Evolutionary conservation across 2,329 filamentous ascomycete genomes (phyloP).

Genomic region (Neocucurbitaria cava): DNA sequence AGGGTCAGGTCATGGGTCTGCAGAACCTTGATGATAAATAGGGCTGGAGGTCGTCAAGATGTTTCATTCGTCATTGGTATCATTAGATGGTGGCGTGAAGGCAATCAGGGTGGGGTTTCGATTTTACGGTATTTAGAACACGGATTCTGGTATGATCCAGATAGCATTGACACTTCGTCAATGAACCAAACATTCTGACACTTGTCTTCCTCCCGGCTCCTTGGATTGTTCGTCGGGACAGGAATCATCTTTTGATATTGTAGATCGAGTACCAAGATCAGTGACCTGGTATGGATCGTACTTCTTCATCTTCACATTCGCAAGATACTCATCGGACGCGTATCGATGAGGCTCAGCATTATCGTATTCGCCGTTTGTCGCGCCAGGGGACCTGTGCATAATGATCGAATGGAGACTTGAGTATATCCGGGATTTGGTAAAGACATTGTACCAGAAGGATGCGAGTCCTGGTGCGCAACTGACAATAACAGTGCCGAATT

Average conservation of each 20-base stretch:
- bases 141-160: no score
- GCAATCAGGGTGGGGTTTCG: no score
- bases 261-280: background rate
- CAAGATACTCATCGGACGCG: background rate
- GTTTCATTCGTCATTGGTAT: no score
- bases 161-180: no score
- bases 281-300: background rate
- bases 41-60: no score
- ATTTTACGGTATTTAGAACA: no score
- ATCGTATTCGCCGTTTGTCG: background rate
- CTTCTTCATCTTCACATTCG: background rate
- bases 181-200: no score
- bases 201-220: background rate
- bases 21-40: no score
- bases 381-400: no score
- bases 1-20: no score
- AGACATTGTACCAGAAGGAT: slow-evolving; percentile 12
- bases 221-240: background rate
- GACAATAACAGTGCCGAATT: slow-evolving; percentile 10
- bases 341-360: background rate
- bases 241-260: background rate
- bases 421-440: background rate
- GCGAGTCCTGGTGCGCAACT: slow-evolving; percentile 10
- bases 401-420: background rate
- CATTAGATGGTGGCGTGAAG: no score